Conservation (phyloP, 2,329 filamentous ascomycete species). For the Aspergillus novoparasiticus region DNA sequence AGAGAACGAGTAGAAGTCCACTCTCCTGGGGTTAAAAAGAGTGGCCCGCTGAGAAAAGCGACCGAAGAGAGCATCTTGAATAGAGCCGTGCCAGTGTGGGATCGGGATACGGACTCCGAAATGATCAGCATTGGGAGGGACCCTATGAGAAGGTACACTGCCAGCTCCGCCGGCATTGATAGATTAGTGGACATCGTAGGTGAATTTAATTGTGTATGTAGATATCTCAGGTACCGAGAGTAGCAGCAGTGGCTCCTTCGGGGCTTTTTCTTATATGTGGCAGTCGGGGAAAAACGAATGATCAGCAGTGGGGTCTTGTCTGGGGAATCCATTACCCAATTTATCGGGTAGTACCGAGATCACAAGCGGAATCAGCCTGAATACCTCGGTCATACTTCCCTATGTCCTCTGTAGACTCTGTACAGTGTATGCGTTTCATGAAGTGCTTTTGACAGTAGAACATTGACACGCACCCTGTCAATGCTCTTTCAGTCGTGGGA, state of each 20-base stretch:
- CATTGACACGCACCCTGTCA: background rate
- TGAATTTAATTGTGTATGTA: too few species aligned
- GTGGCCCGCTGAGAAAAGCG: constrained; percentile 29
- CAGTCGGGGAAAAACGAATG: background rate
- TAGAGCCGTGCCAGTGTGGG: constrained; percentile 26
- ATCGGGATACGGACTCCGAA: constrained; percentile 27
- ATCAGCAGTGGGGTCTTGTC: background rate
- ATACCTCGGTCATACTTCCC: background rate
- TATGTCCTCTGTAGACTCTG: background rate
- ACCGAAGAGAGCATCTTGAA: constrained; percentile 34
- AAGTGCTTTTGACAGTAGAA: background rate
- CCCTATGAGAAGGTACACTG: constrained; percentile 25
- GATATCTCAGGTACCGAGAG: background rate
- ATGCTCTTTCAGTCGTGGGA: background rate
- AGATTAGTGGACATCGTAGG: background rate
- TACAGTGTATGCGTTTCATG: background rate
- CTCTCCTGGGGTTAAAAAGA: constrained; percentile 21
- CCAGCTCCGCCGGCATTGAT: constrained; percentile 10
- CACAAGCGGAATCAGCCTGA: background rate
- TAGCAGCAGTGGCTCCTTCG: background rate
- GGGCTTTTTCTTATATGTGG: background rate
- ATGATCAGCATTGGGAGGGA: constrained; percentile 29
- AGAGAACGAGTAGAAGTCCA: constrained; percentile 22
- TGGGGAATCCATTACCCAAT: background rate
- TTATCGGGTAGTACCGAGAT: background rate